Evolutionary conservation across 768 basidiomycete genomes (phyloP).

Genomic region (Paxillus involutus): DNA sequence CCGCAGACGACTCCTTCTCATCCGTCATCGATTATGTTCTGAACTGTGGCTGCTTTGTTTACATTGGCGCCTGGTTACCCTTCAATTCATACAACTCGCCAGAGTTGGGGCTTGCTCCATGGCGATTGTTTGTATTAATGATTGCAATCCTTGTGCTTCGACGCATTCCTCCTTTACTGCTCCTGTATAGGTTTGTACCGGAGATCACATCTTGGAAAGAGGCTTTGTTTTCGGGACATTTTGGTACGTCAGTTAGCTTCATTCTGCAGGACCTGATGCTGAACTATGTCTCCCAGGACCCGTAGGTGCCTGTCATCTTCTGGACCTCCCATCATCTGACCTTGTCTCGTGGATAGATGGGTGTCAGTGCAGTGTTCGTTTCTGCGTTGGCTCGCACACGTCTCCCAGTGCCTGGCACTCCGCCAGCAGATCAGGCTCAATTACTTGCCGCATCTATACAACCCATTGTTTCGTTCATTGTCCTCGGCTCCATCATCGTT

Average conservation of each 20-base stretch:
- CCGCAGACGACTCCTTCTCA: constrained; percentile 84
- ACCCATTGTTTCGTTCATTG: constrained; percentile 86
- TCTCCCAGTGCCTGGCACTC: constrained; percentile 54
- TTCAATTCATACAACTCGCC: constrained; percentile 57
- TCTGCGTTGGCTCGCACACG: constrained; percentile 67
- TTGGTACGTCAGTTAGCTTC: constrained; percentile 47
- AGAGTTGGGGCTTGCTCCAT: constrained; percentile 61
- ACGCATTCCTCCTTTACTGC: constrained; percentile 75
- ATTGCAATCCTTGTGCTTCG: constrained; percentile 71
- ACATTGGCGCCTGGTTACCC: constrained; percentile 86
- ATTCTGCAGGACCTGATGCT: not conserved
- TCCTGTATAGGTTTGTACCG: constrained; percentile 81
- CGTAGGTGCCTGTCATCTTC: constrained; percentile 34
- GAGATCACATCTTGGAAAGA: constrained; percentile 85
- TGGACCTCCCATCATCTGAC: not conserved
- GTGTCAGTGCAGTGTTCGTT: constrained; percentile 90
- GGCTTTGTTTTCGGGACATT: constrained; percentile 90
- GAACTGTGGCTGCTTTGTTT: constrained; percentile 79
- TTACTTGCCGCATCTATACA: constrained; percentile 70
- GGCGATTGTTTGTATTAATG: constrained; percentile 69
- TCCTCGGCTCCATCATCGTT: constrained; percentile 81
- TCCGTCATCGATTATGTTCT: constrained; percentile 88
- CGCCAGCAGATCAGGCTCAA: constrained; percentile 70
- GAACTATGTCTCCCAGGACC: constrained; percentile 41
- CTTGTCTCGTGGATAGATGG: constrained; percentile 57